phyloP scores from a whole-genome alignment of 768 basidiomycete species.

The Mycena belliarum region DNA sequence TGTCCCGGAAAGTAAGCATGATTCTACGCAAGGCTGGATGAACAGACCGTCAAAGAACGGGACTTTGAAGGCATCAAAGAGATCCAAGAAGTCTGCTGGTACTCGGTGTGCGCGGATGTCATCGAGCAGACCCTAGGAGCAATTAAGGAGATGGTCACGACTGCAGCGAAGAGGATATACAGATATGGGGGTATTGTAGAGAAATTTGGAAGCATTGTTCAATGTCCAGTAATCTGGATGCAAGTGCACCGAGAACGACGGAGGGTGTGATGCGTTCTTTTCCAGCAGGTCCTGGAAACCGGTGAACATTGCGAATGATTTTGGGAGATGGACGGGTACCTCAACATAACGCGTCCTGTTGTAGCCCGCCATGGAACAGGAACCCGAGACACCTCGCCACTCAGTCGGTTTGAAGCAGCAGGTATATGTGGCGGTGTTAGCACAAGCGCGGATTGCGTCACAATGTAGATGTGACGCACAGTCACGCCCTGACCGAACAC shows the following conservation, averaged over 20 bases:
- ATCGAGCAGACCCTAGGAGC: conserved; percentile 63
- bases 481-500: too few relatives aligned
- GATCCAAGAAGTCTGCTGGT: conserved; percentile 81
- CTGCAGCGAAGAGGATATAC: conserved; percentile 25
- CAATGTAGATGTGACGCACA: too few relatives aligned
- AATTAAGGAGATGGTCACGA: neutral
- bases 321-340: conserved; percentile 2
- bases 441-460: conserved; percentile 2
- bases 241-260: conserved; percentile 80
- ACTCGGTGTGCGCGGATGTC: conserved; percentile 83
- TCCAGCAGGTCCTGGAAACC: conserved; percentile 54
- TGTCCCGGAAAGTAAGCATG: conserved; percentile 29
- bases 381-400: conserved; percentile 3
- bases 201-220: conserved; percentile 79
- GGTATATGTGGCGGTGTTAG: conserved; percentile 10
- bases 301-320: neutral
- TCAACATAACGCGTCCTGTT: conserved; percentile 67
- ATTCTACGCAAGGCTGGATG: neutral
- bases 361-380: conserved; percentile 60
- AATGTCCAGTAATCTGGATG: conserved; percentile 82
- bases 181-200: conserved; percentile 79
- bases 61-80: conserved; percentile 71
- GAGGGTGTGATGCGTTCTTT: conserved; percentile 52
- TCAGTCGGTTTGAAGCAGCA: conserved; percentile 2
- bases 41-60: conserved; percentile 82